Evolutionary conservation across 768 basidiomycete genomes (phyloP), one percentile per base, ranked within the genome.

Genomic region (Tricholoma matsutake): DNA sequence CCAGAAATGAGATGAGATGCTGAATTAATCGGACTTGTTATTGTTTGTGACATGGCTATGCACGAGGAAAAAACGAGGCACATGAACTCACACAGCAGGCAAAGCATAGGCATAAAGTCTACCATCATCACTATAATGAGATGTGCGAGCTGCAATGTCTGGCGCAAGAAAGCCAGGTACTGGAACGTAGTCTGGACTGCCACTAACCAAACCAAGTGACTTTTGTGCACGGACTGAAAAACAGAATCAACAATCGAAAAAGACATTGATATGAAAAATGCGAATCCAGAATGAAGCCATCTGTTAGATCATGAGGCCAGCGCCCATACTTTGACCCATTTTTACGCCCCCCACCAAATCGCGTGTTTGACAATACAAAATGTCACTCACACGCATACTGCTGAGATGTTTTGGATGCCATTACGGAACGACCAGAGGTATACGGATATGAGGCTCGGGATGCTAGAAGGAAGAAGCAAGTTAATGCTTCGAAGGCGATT

Each of bases 201-300:
- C 93, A 63, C 86, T 83, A 70, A 95, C 85, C 68, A 98, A 85
- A 66, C 92, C 93, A 57, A 96, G 79, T 62, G 85, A 82, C 85
- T 97, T 98, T 84, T 97, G 96, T 47, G 96, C 92, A 73, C 96
- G 93, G 80, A 86, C 94, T 96, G 68, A 16, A 63, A 60, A 60
- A 29, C 62, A 56, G 31, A 16, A 31, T 34, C n/a, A 53, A 45
- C 3, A 20, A 20, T 16, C 14, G 25, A 39, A 18, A 16, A 28
- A 54, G 18, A 32, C 10, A 18, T 28, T 13, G 28, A 49, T 20
- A 45, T 4, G 6, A 22, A 37, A 39, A 37, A 31, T 18, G 34
- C 16, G 22, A 56, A 41, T 25, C 11, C 20, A 20, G 20, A 20
- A 43, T n/a, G 6, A 7, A 10, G 3, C 3, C 25, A 16, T 25